Conservation (phyloP, 305 asterid genomes). For the Monarda citriodora region DNA sequence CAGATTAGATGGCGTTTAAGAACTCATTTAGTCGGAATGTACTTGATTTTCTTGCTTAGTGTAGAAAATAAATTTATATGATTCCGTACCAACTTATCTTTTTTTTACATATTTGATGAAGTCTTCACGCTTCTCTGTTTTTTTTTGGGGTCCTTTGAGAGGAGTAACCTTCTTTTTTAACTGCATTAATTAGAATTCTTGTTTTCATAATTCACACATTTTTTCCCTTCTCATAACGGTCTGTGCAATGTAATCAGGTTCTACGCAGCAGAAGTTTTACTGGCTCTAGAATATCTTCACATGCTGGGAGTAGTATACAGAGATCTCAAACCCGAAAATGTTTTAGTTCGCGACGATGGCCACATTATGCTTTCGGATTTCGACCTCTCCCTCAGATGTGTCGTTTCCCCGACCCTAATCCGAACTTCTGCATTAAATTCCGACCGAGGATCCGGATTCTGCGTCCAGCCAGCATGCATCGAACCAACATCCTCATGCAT, state of each 20-base stretch:
- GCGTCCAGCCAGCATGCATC: constrained; percentile 88
- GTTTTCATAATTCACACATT: background rate
- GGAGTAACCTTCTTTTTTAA: no score
- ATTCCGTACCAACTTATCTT: no score
- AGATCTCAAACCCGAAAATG: constrained; percentile 96
- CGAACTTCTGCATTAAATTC: constrained; percentile 50
- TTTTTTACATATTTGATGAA: no score
- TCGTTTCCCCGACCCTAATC: constrained; percentile 92
- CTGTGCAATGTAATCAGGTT: constrained; percentile 49
- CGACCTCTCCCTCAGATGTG: constrained; percentile 91
- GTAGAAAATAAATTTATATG: no score
- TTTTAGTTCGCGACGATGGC: constrained; percentile 98
- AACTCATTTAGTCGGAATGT: background rate
- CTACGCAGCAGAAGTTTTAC: constrained; percentile 95
- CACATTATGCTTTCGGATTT: constrained; percentile 99
- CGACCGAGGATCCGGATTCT: constrained; percentile 68
- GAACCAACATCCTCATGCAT: constrained; percentile 88
- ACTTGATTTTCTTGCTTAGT: constrained; percentile 1
- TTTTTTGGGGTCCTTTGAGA: no score
- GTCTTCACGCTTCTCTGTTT: no score
- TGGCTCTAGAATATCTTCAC: constrained; percentile 97
- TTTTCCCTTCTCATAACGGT: background rate
- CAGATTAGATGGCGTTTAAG: background rate
- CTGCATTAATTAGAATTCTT: background rate
- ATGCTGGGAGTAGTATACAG: constrained; percentile 98